Percentiles rank a stretch among this genome's conserved stretches.
phyloP scores from a whole-genome alignment of 495 filamentous ascomycete genomes.

The Neurospora sp. region DNA sequence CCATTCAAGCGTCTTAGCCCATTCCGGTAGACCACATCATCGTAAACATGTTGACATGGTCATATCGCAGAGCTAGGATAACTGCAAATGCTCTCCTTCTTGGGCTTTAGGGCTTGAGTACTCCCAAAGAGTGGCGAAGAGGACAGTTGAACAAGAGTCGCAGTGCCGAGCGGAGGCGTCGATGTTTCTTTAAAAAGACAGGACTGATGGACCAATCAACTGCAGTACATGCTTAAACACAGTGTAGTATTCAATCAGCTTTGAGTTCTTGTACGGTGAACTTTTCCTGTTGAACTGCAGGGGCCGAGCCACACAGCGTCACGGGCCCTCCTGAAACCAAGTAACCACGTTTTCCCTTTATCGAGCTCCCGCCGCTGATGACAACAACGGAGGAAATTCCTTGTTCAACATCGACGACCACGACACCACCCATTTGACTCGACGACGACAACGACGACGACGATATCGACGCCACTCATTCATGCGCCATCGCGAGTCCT shows the following conservation, averaged over 20 bases:
- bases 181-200: neutral
- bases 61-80: neutral
- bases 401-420: neutral
- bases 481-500: neutral
- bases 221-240: neutral
- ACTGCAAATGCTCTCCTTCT: neutral
- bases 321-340: slow-evolving; percentile 10
- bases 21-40: neutral
- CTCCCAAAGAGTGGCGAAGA: neutral
- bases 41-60: neutral
- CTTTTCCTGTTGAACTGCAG: neutral
- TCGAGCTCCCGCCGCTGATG: neutral
- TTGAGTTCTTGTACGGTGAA: neutral
- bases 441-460: neutral
- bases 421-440: neutral
- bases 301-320: slow-evolving; percentile 1
- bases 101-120: neutral
- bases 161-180: neutral
- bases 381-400: neutral
- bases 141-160: neutral
- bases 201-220: neutral
- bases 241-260: neutral
- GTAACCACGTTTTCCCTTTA: slow-evolving; percentile 17
- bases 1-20: neutral
- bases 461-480: neutral